A percentile compares a stretch with the other conserved stretches of the same genome.
phyloP scores from a whole-genome alignment of 2,329 filamentous ascomycete genomes.

The Alternaria alternata region DNA sequence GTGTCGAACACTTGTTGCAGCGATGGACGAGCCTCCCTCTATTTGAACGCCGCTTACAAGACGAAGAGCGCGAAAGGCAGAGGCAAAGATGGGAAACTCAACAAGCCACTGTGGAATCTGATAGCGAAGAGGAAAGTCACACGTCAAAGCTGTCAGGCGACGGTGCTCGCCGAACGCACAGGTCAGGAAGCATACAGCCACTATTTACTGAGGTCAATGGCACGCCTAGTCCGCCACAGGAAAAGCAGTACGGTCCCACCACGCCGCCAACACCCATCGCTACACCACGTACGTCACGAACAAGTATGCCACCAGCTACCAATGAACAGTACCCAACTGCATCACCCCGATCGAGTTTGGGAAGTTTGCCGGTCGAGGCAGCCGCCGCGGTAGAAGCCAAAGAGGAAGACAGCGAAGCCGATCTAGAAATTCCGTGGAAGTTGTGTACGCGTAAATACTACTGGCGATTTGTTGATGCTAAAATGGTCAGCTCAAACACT shows the following conservation, averaged over 20 bases:
- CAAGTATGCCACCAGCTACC: slow-evolving; percentile 21
- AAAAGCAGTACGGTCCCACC: slow-evolving; percentile 27
- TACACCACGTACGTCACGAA: slow-evolving; percentile 34
- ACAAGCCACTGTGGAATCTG: slow-evolving; percentile 47
- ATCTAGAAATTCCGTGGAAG: slow-evolving; percentile 49
- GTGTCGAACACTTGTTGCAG: slow-evolving; percentile 39
- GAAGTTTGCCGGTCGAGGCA: slow-evolving; percentile 39
- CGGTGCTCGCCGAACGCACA: slow-evolving; percentile 20
- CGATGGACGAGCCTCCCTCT: slow-evolving; percentile 46
- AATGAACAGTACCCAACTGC: slow-evolving; percentile 21
- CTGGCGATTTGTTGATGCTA: slow-evolving; percentile 49
- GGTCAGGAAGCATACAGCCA: slow-evolving; percentile 35
- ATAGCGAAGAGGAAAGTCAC: slow-evolving; percentile 42
- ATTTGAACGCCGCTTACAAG: slow-evolving; percentile 38
- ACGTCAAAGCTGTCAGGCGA: slow-evolving; percentile 21
- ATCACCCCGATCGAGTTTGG: slow-evolving; percentile 38
- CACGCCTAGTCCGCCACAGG: slow-evolving; percentile 30
- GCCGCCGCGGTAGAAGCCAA: slow-evolving; percentile 44
- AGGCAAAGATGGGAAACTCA: slow-evolving; percentile 37
- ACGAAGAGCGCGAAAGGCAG: slow-evolving; percentile 32
- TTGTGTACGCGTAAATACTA: slow-evolving; percentile 43
- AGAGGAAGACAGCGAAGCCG: slow-evolving; percentile 40
- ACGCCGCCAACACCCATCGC: slow-evolving; percentile 39
- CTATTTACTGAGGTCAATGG: slow-evolving; percentile 38
- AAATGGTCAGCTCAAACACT: slow-evolving; percentile 40